phyloP scores from a whole-genome alignment of 106 monocot species.

The Acanthochlamys bracteata region DNA sequence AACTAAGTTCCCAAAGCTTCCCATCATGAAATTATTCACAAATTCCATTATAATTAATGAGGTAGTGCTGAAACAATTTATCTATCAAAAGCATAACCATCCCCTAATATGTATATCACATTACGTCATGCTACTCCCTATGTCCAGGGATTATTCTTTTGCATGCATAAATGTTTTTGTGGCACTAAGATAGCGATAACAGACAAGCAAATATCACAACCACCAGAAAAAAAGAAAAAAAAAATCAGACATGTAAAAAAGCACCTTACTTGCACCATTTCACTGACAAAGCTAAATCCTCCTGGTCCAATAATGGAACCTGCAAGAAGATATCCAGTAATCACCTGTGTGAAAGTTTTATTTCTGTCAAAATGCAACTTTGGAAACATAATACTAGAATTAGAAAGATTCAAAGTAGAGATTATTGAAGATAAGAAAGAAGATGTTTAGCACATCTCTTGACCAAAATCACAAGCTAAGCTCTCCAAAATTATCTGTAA shows the following conservation, averaged over 20 bases:
- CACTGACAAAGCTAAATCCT: conserved; percentile 82
- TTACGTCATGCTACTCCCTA: too few relatives aligned
- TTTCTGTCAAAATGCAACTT: neutral
- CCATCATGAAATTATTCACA: too few relatives aligned
- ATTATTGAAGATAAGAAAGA: neutral
- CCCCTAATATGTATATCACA: too few relatives aligned
- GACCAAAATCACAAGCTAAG: too few relatives aligned
- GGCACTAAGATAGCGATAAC: too few relatives aligned
- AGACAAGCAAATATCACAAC: neutral
- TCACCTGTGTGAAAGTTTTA: conserved; percentile 37
- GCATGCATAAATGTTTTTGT: too few relatives aligned
- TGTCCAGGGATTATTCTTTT: too few relatives aligned
- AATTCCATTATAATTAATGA: too few relatives aligned
- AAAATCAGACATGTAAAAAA: conserved; percentile 20
- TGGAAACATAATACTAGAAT: neutral
- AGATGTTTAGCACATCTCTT: neutral
- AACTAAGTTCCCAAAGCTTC: too few relatives aligned
- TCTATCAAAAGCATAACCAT: too few relatives aligned
- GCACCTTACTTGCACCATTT: conserved; percentile 97
- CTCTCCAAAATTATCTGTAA: neutral
- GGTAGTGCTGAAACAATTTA: too few relatives aligned
- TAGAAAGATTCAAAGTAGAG: neutral
- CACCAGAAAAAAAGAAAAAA: neutral
- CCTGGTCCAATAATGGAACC: conserved; percentile 93
- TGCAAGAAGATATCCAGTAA: conserved; percentile 85